These are phyloP conservation scores for Brassica hybrid DNA, from an alignment of 441 rosid species.

Conservation along the genomic window DNA sequence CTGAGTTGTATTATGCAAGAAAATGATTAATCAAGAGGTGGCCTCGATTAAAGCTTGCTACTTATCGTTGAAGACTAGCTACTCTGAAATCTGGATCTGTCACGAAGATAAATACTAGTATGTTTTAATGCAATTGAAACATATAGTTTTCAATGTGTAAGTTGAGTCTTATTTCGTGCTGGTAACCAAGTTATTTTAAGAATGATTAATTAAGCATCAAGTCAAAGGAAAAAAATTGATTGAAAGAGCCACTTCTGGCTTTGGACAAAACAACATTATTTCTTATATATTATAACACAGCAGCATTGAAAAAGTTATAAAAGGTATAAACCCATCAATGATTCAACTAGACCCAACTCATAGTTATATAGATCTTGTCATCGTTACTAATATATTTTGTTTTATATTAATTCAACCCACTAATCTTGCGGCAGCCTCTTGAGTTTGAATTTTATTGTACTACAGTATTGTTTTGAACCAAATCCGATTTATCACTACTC, in stretches of 20 bases:
- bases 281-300: not conserved
- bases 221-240: not conserved
- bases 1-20: conserved; percentile 28
- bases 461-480: conserved; percentile 10
- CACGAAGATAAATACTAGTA: not conserved
- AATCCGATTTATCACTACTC: conserved; percentile 20
- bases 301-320: not conserved
- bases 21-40: conserved; percentile 12
- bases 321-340: conserved; percentile 16
- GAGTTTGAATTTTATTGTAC: not conserved
- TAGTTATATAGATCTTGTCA: not conserved
- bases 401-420: conserved; percentile 1
- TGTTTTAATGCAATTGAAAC: not conserved
- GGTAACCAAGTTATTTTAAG: conserved; percentile 20
- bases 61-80: conserved; percentile 15
- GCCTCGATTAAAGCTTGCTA: conserved; percentile 34
- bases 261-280: conserved; percentile 10
- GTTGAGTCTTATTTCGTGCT: conserved; percentile 29
- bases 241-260: conserved; percentile 17
- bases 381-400: conserved; percentile 6
- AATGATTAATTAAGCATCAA: not conserved
- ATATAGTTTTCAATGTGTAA: conserved; percentile 23
- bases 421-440: conserved; percentile 1
- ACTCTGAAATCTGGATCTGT: conserved; percentile 28
- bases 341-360: conserved; percentile 35